phyloP scores from a whole-genome alignment of 495 filamentous ascomycete species.

The Penicillium bovifimosum region DNA sequence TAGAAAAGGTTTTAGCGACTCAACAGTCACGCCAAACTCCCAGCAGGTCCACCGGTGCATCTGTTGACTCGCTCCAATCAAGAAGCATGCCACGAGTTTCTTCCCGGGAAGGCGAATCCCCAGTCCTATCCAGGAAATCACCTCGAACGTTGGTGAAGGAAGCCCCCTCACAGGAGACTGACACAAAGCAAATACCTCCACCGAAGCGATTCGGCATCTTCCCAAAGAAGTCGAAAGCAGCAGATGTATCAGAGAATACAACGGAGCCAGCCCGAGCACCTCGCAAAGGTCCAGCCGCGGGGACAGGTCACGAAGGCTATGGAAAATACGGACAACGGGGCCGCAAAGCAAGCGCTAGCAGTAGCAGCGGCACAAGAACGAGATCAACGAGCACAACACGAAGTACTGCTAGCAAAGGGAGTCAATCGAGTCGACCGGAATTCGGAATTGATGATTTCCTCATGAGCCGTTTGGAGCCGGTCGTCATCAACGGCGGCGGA shows the following conservation, averaged over 20 bases:
- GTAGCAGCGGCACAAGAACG: constrained; percentile 38
- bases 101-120: constrained; percentile 37
- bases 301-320: constrained; percentile 96
- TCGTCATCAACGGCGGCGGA: constrained; percentile 76
- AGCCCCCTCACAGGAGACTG: constrained; percentile 17
- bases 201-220: constrained; percentile 71
- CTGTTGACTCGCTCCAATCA: constrained; percentile 37
- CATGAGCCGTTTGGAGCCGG: constrained; percentile 73
- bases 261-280: constrained; percentile 49
- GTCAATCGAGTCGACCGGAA: constrained; percentile 46
- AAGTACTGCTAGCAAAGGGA: constrained; percentile 48
- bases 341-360: constrained; percentile 45
- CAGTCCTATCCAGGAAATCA: constrained; percentile 28
- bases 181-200: constrained; percentile 24
- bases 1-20: constrained; percentile 22
- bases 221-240: constrained; percentile 63
- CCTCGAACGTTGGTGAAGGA: constrained; percentile 27
- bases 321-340: constrained; percentile 60
- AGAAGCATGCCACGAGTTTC: constrained; percentile 31
- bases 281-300: constrained; percentile 82
- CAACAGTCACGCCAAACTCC: constrained; percentile 10
- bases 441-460: constrained; percentile 63
- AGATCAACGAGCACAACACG: constrained; percentile 53
- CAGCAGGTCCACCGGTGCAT: constrained; percentile 28
- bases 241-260: constrained; percentile 47